phyloP scores from a whole-genome alignment of 2,329 filamentous ascomycete genomes.

The Neonectria hederae region DNA sequence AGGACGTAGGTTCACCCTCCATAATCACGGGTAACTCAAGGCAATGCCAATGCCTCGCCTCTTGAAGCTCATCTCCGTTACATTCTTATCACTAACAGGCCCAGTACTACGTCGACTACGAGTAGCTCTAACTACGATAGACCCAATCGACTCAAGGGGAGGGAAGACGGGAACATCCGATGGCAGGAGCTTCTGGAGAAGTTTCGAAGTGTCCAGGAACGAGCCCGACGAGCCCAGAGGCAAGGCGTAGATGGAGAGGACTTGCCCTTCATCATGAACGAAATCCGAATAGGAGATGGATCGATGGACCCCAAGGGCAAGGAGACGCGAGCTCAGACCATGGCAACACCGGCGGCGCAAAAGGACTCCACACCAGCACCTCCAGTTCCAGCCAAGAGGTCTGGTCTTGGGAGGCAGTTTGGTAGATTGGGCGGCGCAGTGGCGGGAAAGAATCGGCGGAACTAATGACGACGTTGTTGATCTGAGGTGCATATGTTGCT shows the following conservation, averaged over 20 bases:
- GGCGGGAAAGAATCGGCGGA: slow-evolving; percentile 68
- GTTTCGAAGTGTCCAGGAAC: slow-evolving; percentile 91
- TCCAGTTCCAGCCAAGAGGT: slow-evolving; percentile 64
- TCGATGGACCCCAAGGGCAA: slow-evolving; percentile 53
- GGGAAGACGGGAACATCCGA: slow-evolving; percentile 85
- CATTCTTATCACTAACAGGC: slow-evolving; percentile 22
- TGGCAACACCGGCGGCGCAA: slow-evolving; percentile 54
- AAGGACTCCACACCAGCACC: slow-evolving; percentile 59
- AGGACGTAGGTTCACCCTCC: slow-evolving; percentile 66
- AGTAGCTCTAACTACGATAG: slow-evolving; percentile 71
- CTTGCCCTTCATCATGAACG: slow-evolving; percentile 53
- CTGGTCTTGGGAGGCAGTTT: slow-evolving; percentile 73
- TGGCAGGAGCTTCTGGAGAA: slow-evolving; percentile 96
- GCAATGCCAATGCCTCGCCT: background rate
- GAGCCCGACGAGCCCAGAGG: slow-evolving; percentile 76
- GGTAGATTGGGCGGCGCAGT: slow-evolving; percentile 77
- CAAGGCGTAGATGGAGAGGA: slow-evolving; percentile 63
- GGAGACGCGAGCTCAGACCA: slow-evolving; percentile 48
- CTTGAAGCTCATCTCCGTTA: background rate
- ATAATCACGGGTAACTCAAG: background rate
- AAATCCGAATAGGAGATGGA: slow-evolving; percentile 54
- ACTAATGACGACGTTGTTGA: slow-evolving; percentile 33
- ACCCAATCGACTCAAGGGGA: slow-evolving; percentile 79
- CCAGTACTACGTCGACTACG: slow-evolving; percentile 58
- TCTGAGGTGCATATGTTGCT: slow-evolving; percentile 22